phyloP scores from a whole-genome alignment of 257 asterid genomes.

The Asclepias syriaca region DNA sequence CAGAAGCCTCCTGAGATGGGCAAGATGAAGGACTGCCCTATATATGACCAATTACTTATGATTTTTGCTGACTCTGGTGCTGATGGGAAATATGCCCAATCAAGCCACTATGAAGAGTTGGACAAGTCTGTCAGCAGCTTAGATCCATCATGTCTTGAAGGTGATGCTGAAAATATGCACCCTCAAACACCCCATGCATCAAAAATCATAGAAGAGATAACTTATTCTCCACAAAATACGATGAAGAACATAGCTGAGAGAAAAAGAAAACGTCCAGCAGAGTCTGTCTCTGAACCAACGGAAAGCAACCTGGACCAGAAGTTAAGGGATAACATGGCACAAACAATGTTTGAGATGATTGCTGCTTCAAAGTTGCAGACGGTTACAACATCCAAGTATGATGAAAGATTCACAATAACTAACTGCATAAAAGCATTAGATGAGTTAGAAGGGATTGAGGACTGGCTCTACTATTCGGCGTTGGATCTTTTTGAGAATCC shows the following conservation, averaged over 20 bases:
- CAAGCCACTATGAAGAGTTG: conserved; percentile 81
- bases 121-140: conserved; percentile 37
- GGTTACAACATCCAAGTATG: conserved; percentile 26
- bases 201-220: conserved; percentile 35
- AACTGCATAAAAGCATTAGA: conserved; percentile 78
- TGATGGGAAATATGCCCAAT: conserved; percentile 89
- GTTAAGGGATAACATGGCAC: conserved; percentile 46
- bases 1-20: conserved; percentile 62
- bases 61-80: conserved; percentile 85
- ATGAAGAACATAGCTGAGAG: conserved; percentile 43
- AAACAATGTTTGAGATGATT: conserved; percentile 58
- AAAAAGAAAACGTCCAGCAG: conserved; percentile 66
- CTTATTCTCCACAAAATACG: conserved; percentile 32
- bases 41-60: conserved; percentile 65
- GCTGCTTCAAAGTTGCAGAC: conserved; percentile 52
- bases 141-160: conserved; percentile 37
- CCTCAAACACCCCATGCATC: conserved; percentile 48
- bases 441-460: conserved; percentile 64
- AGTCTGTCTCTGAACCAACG: conserved; percentile 35
- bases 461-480: conserved; percentile 61
- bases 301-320: conserved; percentile 48
- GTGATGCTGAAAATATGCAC: conserved; percentile 17
- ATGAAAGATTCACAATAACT: conserved; percentile 50
- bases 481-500: conserved; percentile 76
- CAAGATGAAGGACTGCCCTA: conserved; percentile 82